A percentile compares a stretch with the other conserved stretches of the same genome.
Evolutionary conservation across 2,329 filamentous ascomycete genomes (phyloP).

Genomic region (Cryphonectria carpinicola): DNA sequence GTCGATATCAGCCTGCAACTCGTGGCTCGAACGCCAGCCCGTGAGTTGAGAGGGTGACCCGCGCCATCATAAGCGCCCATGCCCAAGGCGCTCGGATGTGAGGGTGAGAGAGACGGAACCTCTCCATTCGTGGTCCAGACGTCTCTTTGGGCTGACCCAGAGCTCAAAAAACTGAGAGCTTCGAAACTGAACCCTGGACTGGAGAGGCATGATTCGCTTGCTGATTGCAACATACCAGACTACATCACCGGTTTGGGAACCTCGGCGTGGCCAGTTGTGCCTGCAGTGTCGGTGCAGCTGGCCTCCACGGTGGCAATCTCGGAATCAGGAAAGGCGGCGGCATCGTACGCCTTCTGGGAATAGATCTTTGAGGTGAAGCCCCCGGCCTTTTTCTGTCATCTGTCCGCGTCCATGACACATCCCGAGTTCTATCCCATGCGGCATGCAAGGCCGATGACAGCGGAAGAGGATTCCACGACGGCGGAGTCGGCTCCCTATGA

Average conservation of each 20-base stretch:
- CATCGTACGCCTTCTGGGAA: neutral
- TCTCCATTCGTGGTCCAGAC: neutral
- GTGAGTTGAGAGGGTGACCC: neutral
- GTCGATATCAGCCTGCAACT: neutral
- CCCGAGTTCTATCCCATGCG: slow-evolving; percentile 10
- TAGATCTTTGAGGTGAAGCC: neutral
- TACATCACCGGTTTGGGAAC: neutral
- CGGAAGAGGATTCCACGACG: slow-evolving; percentile 13
- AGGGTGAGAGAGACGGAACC: neutral
- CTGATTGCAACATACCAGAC: neutral
- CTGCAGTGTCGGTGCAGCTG: neutral
- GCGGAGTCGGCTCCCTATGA: slow-evolving; percentile 14
- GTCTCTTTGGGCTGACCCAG: neutral
- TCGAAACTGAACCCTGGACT: neutral
- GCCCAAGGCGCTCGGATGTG: neutral
- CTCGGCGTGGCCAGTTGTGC: neutral
- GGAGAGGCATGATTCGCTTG: neutral
- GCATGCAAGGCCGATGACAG: slow-evolving; percentile 12
- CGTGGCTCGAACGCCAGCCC: neutral
- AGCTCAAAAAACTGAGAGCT: neutral
- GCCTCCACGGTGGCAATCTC: neutral
- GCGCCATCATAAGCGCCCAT: neutral
- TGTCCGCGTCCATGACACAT: neutral
- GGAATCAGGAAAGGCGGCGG: neutral
- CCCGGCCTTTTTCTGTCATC: neutral